Conservation (phyloP, 495 filamentous ascomycete genomes). For the Xylaria palmicola region DNA sequence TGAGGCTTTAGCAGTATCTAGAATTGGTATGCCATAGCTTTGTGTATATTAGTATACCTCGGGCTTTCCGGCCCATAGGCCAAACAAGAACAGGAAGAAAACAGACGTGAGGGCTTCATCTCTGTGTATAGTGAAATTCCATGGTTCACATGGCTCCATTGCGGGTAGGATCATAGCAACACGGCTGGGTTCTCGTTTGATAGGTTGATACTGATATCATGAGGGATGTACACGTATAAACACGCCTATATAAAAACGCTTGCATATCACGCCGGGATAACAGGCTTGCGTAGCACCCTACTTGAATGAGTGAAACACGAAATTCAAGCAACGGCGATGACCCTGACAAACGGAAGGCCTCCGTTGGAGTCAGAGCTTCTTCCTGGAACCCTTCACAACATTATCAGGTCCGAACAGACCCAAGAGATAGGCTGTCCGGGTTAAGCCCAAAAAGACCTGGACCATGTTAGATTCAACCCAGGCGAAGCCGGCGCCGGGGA, state of each 20-base stretch:
- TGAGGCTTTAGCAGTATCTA: background rate
- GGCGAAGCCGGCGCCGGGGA: background rate
- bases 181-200: too few species aligned
- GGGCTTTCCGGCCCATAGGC: background rate
- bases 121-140: background rate
- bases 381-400: slow-evolving; percentile 12
- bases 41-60: background rate
- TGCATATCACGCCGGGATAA: background rate
- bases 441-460: slow-evolving; percentile 53
- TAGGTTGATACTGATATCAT: background rate
- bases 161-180: background rate
- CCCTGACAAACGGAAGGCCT: background rate
- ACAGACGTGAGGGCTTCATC: background rate
- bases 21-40: background rate
- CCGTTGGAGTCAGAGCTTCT: slow-evolving; percentile 12
- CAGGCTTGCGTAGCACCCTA: too few species aligned
- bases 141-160: background rate
- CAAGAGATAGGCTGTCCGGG: slow-evolving; percentile 55
- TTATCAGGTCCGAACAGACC: slow-evolving; percentile 56
- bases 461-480: background rate
- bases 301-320: too few species aligned
- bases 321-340: too few species aligned
- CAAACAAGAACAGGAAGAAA: background rate
- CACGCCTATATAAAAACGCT: background rate
- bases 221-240: background rate